Percentiles rank a stretch among this genome's conserved stretches.
Conservation (phyloP, 2,329 filamentous ascomycete species). For the Epichloe uncinata region DNA sequence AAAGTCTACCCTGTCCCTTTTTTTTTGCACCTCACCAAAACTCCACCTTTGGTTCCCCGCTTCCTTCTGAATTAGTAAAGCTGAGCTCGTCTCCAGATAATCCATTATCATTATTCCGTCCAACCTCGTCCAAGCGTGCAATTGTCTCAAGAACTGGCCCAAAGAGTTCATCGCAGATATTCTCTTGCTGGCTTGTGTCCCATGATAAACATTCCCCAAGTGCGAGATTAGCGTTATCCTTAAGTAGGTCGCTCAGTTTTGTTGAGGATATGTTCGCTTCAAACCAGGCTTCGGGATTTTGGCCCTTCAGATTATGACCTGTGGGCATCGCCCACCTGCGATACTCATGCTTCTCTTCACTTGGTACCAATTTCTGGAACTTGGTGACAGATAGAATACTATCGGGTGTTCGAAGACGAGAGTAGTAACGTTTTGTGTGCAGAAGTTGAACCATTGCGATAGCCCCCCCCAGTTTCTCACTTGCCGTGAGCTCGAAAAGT, state of each 20-base stretch:
- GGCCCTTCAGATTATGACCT: not conserved
- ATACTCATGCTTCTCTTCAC: not conserved
- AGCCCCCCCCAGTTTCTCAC: slow-evolving; percentile 3
- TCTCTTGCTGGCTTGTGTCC: slow-evolving; percentile 11
- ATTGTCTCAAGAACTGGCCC: slow-evolving; percentile 18
- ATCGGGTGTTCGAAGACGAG: not conserved
- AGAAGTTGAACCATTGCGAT: slow-evolving; percentile 11
- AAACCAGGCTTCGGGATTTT: slow-evolving; percentile 11
- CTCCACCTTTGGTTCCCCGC: not conserved
- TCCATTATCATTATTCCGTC: slow-evolving; percentile 15
- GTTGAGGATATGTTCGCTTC: slow-evolving; percentile 17
- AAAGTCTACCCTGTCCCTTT: too few species aligned
- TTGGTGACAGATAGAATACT: slow-evolving; percentile 14
- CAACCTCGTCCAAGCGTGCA: slow-evolving; percentile 18
- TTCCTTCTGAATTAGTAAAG: slow-evolving; percentile 1
- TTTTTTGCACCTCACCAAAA: slow-evolving; percentile 7
- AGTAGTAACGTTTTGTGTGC: slow-evolving; percentile 13
- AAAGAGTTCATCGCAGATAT: slow-evolving; percentile 15
- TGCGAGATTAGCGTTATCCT: slow-evolving; percentile 14
- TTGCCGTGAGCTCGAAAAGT: slow-evolving; percentile 7
- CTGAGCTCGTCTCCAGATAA: not conserved
- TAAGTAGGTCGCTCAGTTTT: slow-evolving; percentile 8
- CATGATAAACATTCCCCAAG: slow-evolving; percentile 16
- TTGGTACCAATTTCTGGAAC: slow-evolving; percentile 9
- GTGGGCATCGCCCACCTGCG: slow-evolving; percentile 2